Evolutionary conservation across 2,329 filamentous ascomycete genomes (phyloP).

Genomic region (Fonsecaea pugnacius): DNA sequence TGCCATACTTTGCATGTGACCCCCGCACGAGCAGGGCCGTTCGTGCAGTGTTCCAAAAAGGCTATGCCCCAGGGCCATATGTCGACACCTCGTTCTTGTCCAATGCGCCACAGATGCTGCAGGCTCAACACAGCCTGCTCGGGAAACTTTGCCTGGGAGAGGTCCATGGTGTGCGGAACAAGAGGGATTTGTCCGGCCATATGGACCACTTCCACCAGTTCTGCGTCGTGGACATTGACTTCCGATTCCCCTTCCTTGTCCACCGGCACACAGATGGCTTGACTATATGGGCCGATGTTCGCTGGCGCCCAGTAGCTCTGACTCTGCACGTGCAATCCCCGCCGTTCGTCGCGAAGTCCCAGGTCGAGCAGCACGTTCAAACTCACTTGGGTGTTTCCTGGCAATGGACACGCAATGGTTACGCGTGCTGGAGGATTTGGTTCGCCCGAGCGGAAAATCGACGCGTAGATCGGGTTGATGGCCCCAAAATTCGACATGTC

Average conservation of each 20-base stretch:
- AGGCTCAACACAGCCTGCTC: slow-evolving; percentile 73
- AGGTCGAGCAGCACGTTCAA: slow-evolving; percentile 57
- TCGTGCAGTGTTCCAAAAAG: slow-evolving; percentile 61
- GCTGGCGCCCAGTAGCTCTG: slow-evolving; percentile 96
- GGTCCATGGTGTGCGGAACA: slow-evolving; percentile 75
- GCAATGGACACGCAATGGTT: slow-evolving; percentile 73
- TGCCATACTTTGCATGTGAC: slow-evolving; percentile 54
- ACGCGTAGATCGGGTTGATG: slow-evolving; percentile 76
- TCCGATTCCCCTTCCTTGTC: slow-evolving; percentile 31
- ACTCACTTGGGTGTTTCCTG: slow-evolving; percentile 64
- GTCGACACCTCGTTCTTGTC: slow-evolving; percentile 68
- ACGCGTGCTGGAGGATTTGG: slow-evolving; percentile 85
- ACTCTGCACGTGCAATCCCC: slow-evolving; percentile 83
- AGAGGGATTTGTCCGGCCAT: slow-evolving; percentile 93
- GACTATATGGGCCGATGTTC: slow-evolving; percentile 96
- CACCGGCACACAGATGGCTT: slow-evolving; percentile 69
- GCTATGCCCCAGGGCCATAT: slow-evolving; percentile 78
- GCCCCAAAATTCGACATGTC: slow-evolving; percentile 77
- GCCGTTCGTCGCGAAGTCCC: slow-evolving; percentile 41
- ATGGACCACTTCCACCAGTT: slow-evolving; percentile 55
- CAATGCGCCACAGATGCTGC: slow-evolving; percentile 89
- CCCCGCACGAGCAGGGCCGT: slow-evolving; percentile 40
- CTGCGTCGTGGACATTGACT: slow-evolving; percentile 34
- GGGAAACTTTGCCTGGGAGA: slow-evolving; percentile 49
- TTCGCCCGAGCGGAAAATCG: slow-evolving; percentile 64